Conservation (phyloP, 345 rosid species). For the Hypericum androsaemum region DNA sequence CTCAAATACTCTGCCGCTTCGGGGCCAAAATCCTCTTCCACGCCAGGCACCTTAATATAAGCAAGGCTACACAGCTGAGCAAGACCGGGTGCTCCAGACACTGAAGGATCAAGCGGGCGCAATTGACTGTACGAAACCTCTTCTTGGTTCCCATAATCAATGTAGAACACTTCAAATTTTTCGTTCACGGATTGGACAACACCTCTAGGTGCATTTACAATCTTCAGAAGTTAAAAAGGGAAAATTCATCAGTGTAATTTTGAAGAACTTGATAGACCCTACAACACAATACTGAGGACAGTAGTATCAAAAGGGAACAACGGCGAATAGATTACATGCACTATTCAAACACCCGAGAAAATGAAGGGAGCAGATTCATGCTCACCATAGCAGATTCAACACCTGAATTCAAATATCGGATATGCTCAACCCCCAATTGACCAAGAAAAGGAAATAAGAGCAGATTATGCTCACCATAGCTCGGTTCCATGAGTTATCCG, state of each 20-base stretch:
- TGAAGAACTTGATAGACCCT: background rate
- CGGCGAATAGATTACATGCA: no score
- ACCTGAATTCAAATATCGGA: no score
- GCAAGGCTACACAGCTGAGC: slow-evolving; percentile 96
- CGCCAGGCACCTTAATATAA: slow-evolving; percentile 70
- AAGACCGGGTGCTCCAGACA: slow-evolving; percentile 63
- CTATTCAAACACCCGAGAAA: no score
- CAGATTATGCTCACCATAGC: slow-evolving; percentile 58
- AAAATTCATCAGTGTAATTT: background rate
- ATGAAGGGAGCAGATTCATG: no score
- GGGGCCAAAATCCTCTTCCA: slow-evolving; percentile 74
- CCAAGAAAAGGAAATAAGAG: background rate
- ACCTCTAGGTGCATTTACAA: slow-evolving; percentile 78
- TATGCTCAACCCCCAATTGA: no score
- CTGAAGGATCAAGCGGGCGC: slow-evolving; percentile 68
- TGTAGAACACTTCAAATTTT: slow-evolving; percentile 86
- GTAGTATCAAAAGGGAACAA: no score
- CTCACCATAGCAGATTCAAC: no score
- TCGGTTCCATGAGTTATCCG: slow-evolving; percentile 96
- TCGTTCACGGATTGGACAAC: slow-evolving; percentile 57
- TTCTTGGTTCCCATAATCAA: slow-evolving; percentile 95
- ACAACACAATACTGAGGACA: no score
- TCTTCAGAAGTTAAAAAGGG: slow-evolving; percentile 27
- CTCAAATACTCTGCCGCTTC: slow-evolving; percentile 83
- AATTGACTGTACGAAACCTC: slow-evolving; percentile 57